Conservation (phyloP, 2,329 filamentous ascomycete genomes). For the Moelleriella libera region DNA sequence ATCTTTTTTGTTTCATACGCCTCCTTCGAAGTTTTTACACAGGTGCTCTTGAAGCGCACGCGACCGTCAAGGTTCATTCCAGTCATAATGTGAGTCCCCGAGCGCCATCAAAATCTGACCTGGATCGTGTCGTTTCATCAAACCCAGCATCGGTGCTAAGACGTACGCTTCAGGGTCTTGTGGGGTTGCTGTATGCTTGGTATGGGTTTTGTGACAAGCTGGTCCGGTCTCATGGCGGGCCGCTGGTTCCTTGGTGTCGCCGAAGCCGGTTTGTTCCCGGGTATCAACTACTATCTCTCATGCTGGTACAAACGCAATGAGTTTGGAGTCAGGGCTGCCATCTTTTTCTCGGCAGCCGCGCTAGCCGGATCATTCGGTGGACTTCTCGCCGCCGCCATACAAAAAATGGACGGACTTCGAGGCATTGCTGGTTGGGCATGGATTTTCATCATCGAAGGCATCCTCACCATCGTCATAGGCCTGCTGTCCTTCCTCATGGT, state of each 20-base stretch:
- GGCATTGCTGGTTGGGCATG: constrained; percentile 44
- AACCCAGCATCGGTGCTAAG: neutral
- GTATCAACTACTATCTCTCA: constrained; percentile 66
- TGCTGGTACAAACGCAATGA: constrained; percentile 76
- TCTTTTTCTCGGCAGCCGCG: constrained; percentile 75
- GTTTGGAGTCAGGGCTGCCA: constrained; percentile 64
- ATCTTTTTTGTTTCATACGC: constrained; percentile 84
- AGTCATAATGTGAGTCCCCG: constrained; percentile 51
- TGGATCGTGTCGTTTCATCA: too few species aligned
- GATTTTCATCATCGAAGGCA: constrained; percentile 59
- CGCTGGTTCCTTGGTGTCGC: constrained; percentile 59
- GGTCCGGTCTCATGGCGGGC: constrained; percentile 50
- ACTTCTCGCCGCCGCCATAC: constrained; percentile 57
- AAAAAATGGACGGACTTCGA: constrained; percentile 51
- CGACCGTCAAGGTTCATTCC: constrained; percentile 70
- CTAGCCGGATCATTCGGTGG: constrained; percentile 68
- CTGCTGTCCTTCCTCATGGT: constrained; percentile 63
- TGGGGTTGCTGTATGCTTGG: constrained; percentile 59
- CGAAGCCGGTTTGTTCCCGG: constrained; percentile 65
- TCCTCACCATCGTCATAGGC: constrained; percentile 55
- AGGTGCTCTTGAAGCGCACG: constrained; percentile 64
- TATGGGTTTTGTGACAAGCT: constrained; percentile 53
- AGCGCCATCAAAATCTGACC: neutral
- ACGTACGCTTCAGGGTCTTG: constrained; percentile 26
- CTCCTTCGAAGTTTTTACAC: constrained; percentile 64